These are phyloP conservation scores for Nicotiana otophora DNA, from an alignment of 257 asterid genomes.

Conservation along the genomic window DNA sequence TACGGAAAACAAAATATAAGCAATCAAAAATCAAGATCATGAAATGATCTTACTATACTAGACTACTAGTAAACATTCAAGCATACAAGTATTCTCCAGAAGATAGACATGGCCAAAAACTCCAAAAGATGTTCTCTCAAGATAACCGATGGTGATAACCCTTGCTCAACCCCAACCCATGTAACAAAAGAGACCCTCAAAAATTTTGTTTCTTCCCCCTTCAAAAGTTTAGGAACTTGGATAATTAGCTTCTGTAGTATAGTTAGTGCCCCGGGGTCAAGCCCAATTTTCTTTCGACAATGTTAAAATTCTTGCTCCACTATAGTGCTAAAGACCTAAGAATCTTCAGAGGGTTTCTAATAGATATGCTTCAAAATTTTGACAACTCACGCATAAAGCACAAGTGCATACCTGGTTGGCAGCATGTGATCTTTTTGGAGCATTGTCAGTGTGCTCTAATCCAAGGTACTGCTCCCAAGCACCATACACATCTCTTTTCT, in stretches of 20 bases:
- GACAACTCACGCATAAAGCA: not conserved
- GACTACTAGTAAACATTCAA: not conserved
- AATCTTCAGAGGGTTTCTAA: not conserved
- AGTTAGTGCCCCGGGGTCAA: not conserved
- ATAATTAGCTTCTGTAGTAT: not conserved
- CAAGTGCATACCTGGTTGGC: slow-evolving; percentile 48
- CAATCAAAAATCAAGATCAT: not conserved
- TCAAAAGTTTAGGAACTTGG: not conserved
- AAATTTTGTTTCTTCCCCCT: not conserved
- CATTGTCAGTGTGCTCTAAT: slow-evolving; percentile 60
- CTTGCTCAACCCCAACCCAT: not conserved
- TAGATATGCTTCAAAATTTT: not conserved
- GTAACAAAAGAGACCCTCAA: not conserved
- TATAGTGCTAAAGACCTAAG: not conserved
- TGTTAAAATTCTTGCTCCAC: not conserved
- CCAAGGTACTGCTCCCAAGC: slow-evolving; percentile 77
- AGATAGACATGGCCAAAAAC: not conserved
- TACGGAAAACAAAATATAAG: not conserved
- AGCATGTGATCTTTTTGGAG: slow-evolving; percentile 56
- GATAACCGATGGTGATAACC: not conserved
- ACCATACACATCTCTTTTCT: slow-evolving; percentile 68
- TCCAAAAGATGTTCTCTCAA: not conserved
- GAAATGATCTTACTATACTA: not conserved
- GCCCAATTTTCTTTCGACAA: not conserved
- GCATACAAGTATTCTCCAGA: not conserved